A percentile compares a stretch with the other conserved stretches of the same genome.
Conservation (phyloP, 257 asterid genomes). For the Solanum clarkiae region DNA sequence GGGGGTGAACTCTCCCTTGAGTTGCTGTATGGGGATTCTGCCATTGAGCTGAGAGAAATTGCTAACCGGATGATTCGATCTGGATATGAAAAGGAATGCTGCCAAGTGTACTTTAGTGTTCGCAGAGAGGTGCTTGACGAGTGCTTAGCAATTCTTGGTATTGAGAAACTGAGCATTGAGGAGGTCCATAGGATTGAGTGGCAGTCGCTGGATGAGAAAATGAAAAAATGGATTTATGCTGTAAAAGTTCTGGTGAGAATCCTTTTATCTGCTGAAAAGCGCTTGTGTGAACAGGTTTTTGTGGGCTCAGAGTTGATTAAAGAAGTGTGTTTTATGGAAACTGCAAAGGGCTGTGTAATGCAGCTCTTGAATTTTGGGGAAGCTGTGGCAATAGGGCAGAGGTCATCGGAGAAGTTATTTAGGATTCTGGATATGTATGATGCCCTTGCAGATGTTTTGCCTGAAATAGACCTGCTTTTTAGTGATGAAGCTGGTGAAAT, state of each 20-base stretch:
- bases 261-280: constrained; percentile 60
- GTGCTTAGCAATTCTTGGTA: constrained; percentile 62
- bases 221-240: constrained; percentile 90
- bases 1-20: constrained; percentile 59
- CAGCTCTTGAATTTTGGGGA: constrained; percentile 92
- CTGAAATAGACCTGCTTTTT: constrained; percentile 50
- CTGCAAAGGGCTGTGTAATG: constrained; percentile 87
- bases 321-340: constrained; percentile 80
- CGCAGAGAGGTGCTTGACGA: constrained; percentile 89
- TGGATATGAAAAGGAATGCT: constrained; percentile 90
- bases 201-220: constrained; percentile 69
- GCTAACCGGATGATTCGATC: constrained; percentile 83
- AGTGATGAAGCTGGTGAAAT: constrained; percentile 68
- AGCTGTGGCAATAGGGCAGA: constrained; percentile 81
- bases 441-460: constrained; percentile 49
- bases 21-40: constrained; percentile 60
- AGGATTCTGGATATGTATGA: constrained; percentile 91
- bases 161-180: constrained; percentile 87
- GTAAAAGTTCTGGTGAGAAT: constrained; percentile 62
- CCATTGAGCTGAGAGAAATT: constrained; percentile 56
- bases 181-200: constrained; percentile 92
- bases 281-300: constrained; percentile 65
- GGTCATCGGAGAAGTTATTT: constrained; percentile 81
- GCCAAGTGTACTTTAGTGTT: constrained; percentile 74
- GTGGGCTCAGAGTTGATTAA: constrained; percentile 58